A percentile compares a stretch with the other conserved stretches of the same genome.
These are phyloP conservation scores for Immersiella caudata DNA, from an alignment of 495 filamentous ascomycete genomes.

Conservation along the genomic window DNA sequence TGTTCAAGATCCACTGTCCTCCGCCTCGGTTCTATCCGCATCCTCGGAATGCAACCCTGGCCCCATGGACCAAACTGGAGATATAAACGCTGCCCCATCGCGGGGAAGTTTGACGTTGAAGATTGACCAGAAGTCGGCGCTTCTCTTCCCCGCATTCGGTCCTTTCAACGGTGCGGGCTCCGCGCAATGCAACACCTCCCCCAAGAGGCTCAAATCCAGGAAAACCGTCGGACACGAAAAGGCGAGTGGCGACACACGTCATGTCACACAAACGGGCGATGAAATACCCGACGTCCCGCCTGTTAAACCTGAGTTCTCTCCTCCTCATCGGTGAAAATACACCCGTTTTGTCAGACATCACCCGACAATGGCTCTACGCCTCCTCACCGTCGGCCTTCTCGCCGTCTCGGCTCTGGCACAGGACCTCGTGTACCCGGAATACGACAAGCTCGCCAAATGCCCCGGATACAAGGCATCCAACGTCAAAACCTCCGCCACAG, in stretches of 20 bases:
- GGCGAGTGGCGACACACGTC: neutral
- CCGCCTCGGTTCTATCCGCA: neutral
- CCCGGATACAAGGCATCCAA: conserved; percentile 74
- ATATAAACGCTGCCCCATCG: too few relatives aligned
- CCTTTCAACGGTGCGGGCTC: neutral
- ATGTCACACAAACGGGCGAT: conserved; percentile 6
- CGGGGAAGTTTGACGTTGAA: neutral
- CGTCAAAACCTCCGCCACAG: conserved; percentile 51
- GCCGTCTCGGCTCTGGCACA: neutral
- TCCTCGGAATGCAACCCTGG: neutral
- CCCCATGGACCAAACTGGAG: neutral
- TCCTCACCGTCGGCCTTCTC: conserved; percentile 3
- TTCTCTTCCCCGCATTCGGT: conserved; percentile 4
- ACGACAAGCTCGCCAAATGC: conserved; percentile 45
- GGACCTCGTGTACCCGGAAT: conserved; percentile 8
- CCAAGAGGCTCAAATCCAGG: neutral
- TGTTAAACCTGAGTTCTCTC: neutral
- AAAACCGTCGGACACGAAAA: too few relatives aligned
- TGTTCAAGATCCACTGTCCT: neutral
- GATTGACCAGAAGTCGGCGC: neutral
- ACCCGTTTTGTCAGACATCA: neutral
- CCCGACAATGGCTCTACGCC: conserved; percentile 1
- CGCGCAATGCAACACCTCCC: neutral
- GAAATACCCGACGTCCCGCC: neutral
- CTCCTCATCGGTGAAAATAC: neutral